Conservation (phyloP, 1,139 yeast genomes). For the Debaryomyces nepalensis region DNA sequence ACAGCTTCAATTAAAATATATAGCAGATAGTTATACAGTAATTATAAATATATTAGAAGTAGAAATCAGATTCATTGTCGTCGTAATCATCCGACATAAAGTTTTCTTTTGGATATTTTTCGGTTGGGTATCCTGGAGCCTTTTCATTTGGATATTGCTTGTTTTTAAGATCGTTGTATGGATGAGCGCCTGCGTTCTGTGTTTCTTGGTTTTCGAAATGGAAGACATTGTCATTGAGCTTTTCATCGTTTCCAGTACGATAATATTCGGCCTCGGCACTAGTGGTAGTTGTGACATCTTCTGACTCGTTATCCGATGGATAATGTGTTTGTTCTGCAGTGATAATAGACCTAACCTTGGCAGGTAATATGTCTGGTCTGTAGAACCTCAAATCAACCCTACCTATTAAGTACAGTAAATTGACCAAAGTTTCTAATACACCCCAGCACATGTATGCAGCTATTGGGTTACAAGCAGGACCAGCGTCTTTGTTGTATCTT, state of each 20-base stretch:
- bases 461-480: slow-evolving; percentile 30
- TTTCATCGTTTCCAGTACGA: neutral
- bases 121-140: slow-evolving; percentile 2
- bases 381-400: slow-evolving; percentile 53
- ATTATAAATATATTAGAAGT: slow-evolving; percentile 6
- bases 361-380: slow-evolving; percentile 49
- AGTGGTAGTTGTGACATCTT: neutral
- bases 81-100: slow-evolving; percentile 1
- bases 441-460: slow-evolving; percentile 48
- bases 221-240: neutral
- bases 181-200: neutral
- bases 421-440: slow-evolving; percentile 39
- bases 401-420: slow-evolving; percentile 43
- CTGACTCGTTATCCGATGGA: slow-evolving; percentile 25
- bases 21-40: neutral
- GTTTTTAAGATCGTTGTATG: neutral
- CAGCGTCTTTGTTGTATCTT: slow-evolving; percentile 23
- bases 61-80: slow-evolving; percentile 12
- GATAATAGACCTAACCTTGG: slow-evolving; percentile 40
- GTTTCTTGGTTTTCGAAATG: slow-evolving; percentile 3
- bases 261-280: neutral
- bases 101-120: slow-evolving; percentile 1
- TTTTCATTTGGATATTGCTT: neutral
- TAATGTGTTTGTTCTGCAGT: slow-evolving; percentile 45
- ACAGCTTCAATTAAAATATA: too few relatives aligned